Percentiles rank a stretch among this genome's conserved stretches.
These are phyloP conservation scores for Globisporangium apiculatum DNA, from an alignment of 352 stramenopile genomes.

Conservation along the genomic window DNA sequence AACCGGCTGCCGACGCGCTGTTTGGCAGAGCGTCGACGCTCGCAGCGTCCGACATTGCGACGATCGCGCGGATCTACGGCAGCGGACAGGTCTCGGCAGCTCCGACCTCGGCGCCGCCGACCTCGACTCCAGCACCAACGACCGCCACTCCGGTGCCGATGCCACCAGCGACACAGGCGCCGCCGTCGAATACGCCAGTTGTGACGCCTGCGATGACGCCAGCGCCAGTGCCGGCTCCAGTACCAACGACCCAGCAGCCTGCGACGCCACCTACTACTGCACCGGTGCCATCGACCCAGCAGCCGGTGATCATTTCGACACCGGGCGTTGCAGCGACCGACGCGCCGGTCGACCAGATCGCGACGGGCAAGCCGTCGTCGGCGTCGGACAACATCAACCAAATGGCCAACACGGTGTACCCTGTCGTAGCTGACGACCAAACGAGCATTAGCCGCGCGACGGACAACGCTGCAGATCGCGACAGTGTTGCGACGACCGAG, in stretches of 20 bases:
- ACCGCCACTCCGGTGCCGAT: not conserved
- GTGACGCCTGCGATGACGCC: slow-evolving; percentile 3
- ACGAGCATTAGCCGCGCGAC: not conserved
- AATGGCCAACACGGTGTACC: not conserved
- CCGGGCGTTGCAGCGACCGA: not conserved
- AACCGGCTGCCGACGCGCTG: not conserved
- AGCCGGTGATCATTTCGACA: not conserved
- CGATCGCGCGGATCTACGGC: slow-evolving; percentile 16
- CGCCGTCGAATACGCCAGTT: not conserved
- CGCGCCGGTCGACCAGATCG: not conserved
- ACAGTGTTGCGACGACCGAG: not conserved
- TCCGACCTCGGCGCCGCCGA: not conserved
- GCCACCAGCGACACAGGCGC: not conserved
- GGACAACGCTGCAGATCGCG: not conserved
- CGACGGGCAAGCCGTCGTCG: not conserved
- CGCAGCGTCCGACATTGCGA: slow-evolving; percentile 15
- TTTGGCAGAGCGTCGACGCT: slow-evolving; percentile 13
- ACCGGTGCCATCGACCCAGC: not conserved
- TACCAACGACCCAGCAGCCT: not conserved
- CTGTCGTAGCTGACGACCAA: not conserved
- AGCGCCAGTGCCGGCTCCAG: not conserved
- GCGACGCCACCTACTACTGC: not conserved
- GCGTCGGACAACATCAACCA: slow-evolving; percentile 14
- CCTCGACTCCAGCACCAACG: not conserved
- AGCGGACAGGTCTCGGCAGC: slow-evolving; percentile 4